Evolutionary conservation across 2,329 filamentous ascomycete species (phyloP).

Genomic region (Pseudogymnoascus sp.): DNA sequence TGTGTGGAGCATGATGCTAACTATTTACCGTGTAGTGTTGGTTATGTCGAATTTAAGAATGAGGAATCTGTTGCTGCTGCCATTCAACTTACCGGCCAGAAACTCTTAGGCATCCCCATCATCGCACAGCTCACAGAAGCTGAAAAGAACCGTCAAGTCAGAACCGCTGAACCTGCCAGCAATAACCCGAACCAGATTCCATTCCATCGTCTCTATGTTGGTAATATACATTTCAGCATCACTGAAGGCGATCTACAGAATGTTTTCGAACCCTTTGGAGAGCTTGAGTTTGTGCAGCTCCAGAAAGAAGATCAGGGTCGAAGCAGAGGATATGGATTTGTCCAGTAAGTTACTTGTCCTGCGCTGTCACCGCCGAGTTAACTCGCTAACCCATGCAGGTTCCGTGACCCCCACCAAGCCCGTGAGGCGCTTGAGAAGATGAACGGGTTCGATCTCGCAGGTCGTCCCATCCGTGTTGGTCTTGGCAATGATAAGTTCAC

Average conservation of each 20-base stretch:
- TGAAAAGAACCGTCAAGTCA: conserved; percentile 96
- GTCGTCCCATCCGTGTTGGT: conserved; percentile 93
- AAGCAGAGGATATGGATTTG: conserved; percentile 94
- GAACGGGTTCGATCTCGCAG: conserved; percentile 97
- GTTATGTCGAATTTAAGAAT: conserved; percentile 97
- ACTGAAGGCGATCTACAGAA: conserved; percentile 92
- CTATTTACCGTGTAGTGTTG: conserved; percentile 55
- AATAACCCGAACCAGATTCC: conserved; percentile 75
- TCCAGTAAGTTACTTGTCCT: conserved; percentile 63
- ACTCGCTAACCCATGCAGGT: conserved; percentile 48
- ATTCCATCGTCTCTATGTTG: conserved; percentile 96
- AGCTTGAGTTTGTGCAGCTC: conserved; percentile 93
- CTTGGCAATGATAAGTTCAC: conserved; percentile 99
- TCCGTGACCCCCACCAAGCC: conserved; percentile 80
- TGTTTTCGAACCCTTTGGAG: conserved; percentile 95
- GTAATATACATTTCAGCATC: conserved; percentile 99
- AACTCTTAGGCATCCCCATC: conserved; percentile 95
- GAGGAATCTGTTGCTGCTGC: conserved; percentile 90
- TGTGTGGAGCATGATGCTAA: conserved; percentile 30
- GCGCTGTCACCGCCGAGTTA: not conserved
- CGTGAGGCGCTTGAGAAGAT: conserved; percentile 95
- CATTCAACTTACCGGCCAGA: conserved; percentile 96
- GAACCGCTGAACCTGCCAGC: conserved; percentile 61
- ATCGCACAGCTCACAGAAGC: conserved; percentile 98
- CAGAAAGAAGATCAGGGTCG: conserved; percentile 91